A percentile compares a stretch with the other conserved stretches of the same genome.
Conservation (phyloP, 225 moss, liverwort and hornwort species). For the Lunularia cruciata region DNA sequence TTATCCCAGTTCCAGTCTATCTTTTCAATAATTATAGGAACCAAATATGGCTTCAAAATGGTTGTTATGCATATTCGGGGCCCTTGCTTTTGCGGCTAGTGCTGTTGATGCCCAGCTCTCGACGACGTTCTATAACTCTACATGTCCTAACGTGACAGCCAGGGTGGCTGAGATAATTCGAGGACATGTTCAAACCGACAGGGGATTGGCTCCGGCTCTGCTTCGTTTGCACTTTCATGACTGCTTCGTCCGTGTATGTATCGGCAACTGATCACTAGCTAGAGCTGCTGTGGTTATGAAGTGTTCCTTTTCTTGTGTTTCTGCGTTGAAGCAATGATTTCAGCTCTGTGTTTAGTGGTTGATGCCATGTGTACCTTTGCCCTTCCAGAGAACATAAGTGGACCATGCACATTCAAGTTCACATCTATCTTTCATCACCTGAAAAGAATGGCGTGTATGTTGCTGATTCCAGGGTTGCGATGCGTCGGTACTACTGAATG, state of each 20-base stretch:
- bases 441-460: too few species aligned
- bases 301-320: too few species aligned
- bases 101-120: slow-evolving; percentile 1
- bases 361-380: background rate
- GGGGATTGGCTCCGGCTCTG: background rate
- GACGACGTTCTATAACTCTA: background rate
- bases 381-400: too few species aligned
- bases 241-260: background rate
- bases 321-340: too few species aligned
- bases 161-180: background rate
- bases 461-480: slow-evolving; percentile 45
- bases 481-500: slow-evolving; percentile 38
- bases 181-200: background rate
- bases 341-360: too few species aligned
- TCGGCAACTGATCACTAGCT: background rate
- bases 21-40: too few species aligned
- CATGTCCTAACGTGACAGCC: background rate
- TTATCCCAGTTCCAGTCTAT: too few species aligned
- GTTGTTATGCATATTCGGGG: too few species aligned
- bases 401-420: too few species aligned
- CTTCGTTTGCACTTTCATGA: background rate
- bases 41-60: too few species aligned
- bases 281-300: too few species aligned
- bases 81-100: too few species aligned
- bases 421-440: background rate